Evolutionary conservation across 2,329 filamentous ascomycete species (phyloP), one percentile per base, ranked within the genome.

Genomic region (Hypoxylon sp.): DNA sequence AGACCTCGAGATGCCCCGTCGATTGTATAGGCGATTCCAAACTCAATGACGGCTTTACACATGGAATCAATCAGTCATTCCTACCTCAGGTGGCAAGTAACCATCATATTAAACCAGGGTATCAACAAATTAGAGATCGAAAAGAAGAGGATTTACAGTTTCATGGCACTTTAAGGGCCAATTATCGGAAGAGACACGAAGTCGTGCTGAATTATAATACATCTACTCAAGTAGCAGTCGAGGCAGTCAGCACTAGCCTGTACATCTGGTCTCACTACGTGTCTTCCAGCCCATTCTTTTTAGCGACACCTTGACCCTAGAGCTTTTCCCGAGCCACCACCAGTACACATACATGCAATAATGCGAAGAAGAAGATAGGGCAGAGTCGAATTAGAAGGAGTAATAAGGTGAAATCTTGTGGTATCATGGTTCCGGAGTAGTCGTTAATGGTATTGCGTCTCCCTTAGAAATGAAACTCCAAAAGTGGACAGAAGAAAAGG

Each of bases 401-500:
- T 39, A 63, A 41, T 50, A 67, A 43, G 65, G 29, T 45, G 58
- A 64, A 62, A 57, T 67, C 23, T 69, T 63, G 25, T 73, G 74
- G 71, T 73, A 75, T 75, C 73, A 74, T 75, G 70, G 72, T 64
- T 74, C 68, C 68, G 68, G 74, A 73, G 66, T 65, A 70, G 63
- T 70, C 68, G 65, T 72, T 65, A 73, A 56, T 61, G 47, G 58
- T 53, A 63, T 43, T 65, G 63, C 61, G 58, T 65, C 64, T 52
- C 63, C 67, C 63, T 34, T 63, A 63, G 60, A 63, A 70, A 70
- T 61, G 34, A 63, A 61, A 68, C 68, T 61, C 68, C 62, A 30
- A 46, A 63, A 60, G 43, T n/a, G 59, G 54, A 57, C 58, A 43
- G 43, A 59, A 57, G 39, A 41, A 63, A 58, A 45, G 39, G 47